Conservation (phyloP, 176 grass and related monocot genomes). For the Alopecurus myosuroides region DNA sequence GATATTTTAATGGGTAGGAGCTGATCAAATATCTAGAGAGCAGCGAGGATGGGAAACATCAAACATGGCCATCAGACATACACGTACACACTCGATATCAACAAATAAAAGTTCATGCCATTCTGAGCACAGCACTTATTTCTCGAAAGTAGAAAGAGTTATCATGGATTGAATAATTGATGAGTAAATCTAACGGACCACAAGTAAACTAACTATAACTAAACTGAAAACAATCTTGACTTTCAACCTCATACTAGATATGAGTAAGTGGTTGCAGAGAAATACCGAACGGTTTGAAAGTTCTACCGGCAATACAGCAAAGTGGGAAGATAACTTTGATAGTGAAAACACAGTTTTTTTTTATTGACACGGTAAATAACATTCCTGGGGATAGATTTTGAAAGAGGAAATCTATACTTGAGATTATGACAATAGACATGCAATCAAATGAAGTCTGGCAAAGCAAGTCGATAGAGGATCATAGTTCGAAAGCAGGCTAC, state of each 20-base stretch:
- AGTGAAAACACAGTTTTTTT: background rate
- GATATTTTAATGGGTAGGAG: background rate
- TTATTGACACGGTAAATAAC: background rate
- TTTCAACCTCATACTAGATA: background rate
- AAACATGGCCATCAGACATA: background rate
- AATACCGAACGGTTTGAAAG: background rate
- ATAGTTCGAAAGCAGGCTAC: background rate
- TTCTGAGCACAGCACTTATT: background rate
- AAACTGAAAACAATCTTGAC: background rate
- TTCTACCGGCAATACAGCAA: background rate
- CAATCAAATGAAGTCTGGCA: background rate
- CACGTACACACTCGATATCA: background rate
- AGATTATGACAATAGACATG: background rate
- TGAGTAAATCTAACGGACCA: background rate
- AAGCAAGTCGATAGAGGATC: conserved; percentile 2
- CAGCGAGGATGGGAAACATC: background rate
- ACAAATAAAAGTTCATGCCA: background rate
- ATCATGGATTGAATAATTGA: background rate
- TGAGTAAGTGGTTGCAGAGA: background rate
- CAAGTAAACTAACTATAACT: background rate
- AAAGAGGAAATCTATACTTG: background rate
- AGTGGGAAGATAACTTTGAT: conserved; percentile 2
- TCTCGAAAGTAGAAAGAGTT: background rate
- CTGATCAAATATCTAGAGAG: conserved; percentile 2
- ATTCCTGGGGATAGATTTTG: background rate